phyloP scores from a whole-genome alignment of 108 stramenopile genomes.

The Pseudonitzschia multiseries region DNA sequence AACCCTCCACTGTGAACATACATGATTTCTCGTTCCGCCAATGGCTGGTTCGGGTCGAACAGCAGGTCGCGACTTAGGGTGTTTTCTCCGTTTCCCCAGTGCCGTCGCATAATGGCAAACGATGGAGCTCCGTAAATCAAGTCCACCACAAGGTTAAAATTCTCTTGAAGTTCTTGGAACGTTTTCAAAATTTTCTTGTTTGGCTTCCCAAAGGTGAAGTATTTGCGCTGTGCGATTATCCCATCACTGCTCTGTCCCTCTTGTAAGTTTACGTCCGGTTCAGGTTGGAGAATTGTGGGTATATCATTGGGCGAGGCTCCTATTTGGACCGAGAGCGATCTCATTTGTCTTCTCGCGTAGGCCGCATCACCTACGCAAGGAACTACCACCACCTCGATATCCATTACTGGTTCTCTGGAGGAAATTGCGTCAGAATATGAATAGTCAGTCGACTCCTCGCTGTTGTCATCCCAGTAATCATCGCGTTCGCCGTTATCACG shows the following conservation, averaged over 20 bases:
- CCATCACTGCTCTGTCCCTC: not conserved
- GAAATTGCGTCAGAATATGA: not conserved
- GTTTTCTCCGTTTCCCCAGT: conserved; percentile 50
- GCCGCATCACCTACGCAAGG: conserved; percentile 83
- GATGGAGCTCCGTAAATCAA: conserved; percentile 82
- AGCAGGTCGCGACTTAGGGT: conserved; percentile 1
- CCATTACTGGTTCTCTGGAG: conserved; percentile 25
- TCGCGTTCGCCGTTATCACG: not conserved
- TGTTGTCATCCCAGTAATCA: not conserved
- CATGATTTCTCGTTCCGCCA: conserved; percentile 73
- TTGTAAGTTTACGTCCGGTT: not conserved
- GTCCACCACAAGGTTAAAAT: conserved; percentile 60
- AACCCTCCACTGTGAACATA: conserved; percentile 92
- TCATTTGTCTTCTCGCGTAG: conserved; percentile 83
- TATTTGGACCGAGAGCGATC: conserved; percentile 40
- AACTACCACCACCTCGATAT: conserved; percentile 78
- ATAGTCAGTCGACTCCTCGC: conserved; percentile 1
- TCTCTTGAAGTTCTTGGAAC: conserved; percentile 66
- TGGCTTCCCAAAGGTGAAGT: conserved; percentile 76
- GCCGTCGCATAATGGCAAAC: conserved; percentile 68
- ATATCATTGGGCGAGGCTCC: conserved; percentile 40
- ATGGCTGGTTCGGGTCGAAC: conserved; percentile 41
- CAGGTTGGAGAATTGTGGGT: conserved; percentile 57
- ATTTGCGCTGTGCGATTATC: conserved; percentile 13
- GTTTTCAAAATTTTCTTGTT: conserved; percentile 52